Evolutionary conservation across 768 basidiomycete genomes (phyloP).

Genomic region (Suillus plorans): DNA sequence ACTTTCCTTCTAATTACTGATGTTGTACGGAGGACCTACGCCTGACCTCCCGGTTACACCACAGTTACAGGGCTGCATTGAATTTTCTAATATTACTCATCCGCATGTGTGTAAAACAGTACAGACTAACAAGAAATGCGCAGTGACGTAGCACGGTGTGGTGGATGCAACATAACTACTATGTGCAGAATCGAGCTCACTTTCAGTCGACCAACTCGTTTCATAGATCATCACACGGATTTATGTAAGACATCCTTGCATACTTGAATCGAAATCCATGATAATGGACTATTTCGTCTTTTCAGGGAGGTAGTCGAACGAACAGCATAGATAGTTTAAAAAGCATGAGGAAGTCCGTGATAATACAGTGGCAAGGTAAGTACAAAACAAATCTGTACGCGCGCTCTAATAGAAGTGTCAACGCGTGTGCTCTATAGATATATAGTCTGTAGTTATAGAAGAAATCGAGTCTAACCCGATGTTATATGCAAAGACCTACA

Average conservation of each 20-base stretch:
- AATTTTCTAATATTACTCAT: no score
- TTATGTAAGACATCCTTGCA: background rate
- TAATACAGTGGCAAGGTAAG: slow-evolving; percentile 31
- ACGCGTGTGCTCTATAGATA: slow-evolving; percentile 29
- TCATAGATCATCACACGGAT: background rate
- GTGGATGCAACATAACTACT: background rate
- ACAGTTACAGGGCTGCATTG: background rate
- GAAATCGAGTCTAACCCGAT: slow-evolving; percentile 24
- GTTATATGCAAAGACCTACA: slow-evolving; percentile 19
- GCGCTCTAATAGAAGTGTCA: slow-evolving; percentile 14
- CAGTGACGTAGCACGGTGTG: background rate
- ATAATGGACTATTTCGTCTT: background rate
- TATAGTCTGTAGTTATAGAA: slow-evolving; percentile 27
- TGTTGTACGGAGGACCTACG: background rate
- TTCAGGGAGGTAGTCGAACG: background rate
- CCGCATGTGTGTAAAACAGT: background rate
- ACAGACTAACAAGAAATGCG: background rate
- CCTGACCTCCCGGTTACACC: background rate
- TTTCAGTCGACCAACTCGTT: background rate
- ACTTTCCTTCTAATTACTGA: background rate
- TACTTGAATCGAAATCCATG: background rate
- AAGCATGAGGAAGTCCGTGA: slow-evolving; percentile 9
- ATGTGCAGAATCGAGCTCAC: background rate
- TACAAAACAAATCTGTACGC: slow-evolving; percentile 27
- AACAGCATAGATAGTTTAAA: slow-evolving; percentile 1